Base-by-base conservation (phyloP, 495 filamentous ascomycete species). In the Aspergillus heteromorphus region DNA sequence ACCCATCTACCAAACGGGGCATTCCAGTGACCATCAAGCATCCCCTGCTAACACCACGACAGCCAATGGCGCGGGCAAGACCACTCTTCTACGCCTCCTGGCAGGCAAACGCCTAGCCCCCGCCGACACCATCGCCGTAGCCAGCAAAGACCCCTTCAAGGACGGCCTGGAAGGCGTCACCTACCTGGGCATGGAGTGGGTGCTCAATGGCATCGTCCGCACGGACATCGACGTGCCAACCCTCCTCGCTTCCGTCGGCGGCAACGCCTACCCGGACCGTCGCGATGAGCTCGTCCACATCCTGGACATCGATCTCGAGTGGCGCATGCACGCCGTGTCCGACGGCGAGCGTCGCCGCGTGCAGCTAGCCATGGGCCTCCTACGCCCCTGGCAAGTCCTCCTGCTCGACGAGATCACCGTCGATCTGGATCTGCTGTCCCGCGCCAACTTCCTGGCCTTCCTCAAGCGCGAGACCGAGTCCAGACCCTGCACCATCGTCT, bases 61-160 rank as follows among this genome's bases (percentile, higher is more conserved):
- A 89, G 86, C 95, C 54, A 99, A 99, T 70, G 93, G 93, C 63
- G 92, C 95, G 16, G 93, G 93, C 40, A 99, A 99, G 67, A 97
- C 95, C 18, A 97, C 93, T 2, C 84, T 99, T 29, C 87, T 99
- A 40, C 92, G 87, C 52, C 78, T 90, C 27, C 81, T 95, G 41
- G 87, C 88, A n/a, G 93, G 93, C 56, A 97, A 96, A 71, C 89
- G 91, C 19, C 85, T 99, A 52, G 87, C 93, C 2, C 95, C 95
- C 0, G 69, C 68, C 25, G 72, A 78, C 58, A 85, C 83, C 19
- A 83, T 99, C 61, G 67, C 70, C 53, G 84, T 99, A 40, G 85
- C 80, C 30, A 89, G 87, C 49, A 80, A 88, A 25, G 95, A 97
- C 73, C 93, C 93, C 7, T 97, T 99, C 81, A 87, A 86, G 61